phyloP scores from a whole-genome alignment of 1,139 yeast species.

The Yamadazyma epiphylla region DNA sequence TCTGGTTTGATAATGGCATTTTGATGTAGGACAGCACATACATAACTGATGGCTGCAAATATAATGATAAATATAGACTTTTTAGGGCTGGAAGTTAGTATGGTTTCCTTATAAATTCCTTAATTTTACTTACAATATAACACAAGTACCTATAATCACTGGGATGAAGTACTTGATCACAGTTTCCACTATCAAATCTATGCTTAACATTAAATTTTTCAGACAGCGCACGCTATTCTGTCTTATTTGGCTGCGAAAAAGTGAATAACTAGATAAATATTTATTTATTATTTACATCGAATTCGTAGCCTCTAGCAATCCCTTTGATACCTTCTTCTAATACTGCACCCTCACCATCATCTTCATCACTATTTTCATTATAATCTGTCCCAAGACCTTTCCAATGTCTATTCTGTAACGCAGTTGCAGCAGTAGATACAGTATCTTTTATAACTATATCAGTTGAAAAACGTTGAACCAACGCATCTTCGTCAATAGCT shows the following conservation, averaged over 20 bases:
- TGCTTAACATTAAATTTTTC: neutral
- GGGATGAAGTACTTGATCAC: too few species aligned
- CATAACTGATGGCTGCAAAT: too few species aligned
- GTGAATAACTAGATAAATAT: constrained; percentile 1
- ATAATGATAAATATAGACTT: too few species aligned
- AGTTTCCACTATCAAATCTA: neutral
- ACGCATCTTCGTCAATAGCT: constrained; percentile 29
- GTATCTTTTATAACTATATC: constrained; percentile 69
- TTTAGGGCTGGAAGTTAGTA: too few species aligned
- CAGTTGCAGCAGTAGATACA: constrained; percentile 83
- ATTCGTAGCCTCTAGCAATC: constrained; percentile 79
- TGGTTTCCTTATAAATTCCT: too few species aligned
- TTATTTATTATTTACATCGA: constrained; percentile 15
- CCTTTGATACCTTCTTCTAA: constrained; percentile 84
- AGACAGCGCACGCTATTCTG: too few species aligned
- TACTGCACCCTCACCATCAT: constrained; percentile 57
- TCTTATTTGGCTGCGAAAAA: neutral
- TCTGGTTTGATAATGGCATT: constrained; percentile 1
- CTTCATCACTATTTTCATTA: constrained; percentile 33
- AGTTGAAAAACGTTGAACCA: constrained; percentile 58
- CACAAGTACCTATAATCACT: too few species aligned
- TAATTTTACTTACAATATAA: too few species aligned
- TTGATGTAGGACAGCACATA: too few species aligned
- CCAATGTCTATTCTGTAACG: constrained; percentile 76
- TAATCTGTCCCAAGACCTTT: constrained; percentile 89